These are phyloP conservation scores for Aspergillus piperis DNA, from an alignment of 2,329 filamentous ascomycete genomes.

Conservation along the genomic window DNA sequence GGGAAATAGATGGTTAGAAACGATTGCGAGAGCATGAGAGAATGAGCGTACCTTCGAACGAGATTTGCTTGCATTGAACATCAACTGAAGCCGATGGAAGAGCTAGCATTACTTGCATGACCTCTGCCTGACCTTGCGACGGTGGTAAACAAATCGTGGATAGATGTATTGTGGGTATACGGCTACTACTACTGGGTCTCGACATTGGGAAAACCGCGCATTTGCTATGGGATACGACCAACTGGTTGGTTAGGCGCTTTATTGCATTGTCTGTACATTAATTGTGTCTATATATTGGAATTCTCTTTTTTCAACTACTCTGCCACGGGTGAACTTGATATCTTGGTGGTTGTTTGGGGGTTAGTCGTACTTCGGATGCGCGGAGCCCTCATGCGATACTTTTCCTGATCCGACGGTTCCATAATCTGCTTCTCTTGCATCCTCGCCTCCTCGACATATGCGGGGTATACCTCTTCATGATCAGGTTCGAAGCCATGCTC, in stretches of 20 bases:
- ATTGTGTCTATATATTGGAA: conserved; percentile 11
- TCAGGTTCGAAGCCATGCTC: background rate
- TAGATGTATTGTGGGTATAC: background rate
- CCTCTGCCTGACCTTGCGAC: background rate
- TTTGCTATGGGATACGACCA: conserved; percentile 18
- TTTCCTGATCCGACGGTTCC: background rate
- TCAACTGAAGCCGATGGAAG: background rate
- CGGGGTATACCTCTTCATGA: background rate
- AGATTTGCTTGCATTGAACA: background rate
- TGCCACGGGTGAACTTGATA: background rate
- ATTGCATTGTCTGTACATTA: conserved; percentile 22
- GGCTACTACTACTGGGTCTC: background rate
- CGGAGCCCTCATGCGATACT: background rate
- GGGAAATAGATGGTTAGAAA: conserved; percentile 49
- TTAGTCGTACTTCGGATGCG: background rate
- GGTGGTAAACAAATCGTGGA: background rate
- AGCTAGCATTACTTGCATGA: background rate
- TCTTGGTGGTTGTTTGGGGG: background rate
- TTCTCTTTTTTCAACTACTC: conserved; percentile 1
- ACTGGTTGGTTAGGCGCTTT: conserved; percentile 23
- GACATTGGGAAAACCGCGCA: conserved; percentile 7
- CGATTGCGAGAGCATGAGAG: background rate
- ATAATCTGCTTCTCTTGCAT: background rate
- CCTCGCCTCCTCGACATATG: background rate
- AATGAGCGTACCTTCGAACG: conserved; percentile 1